Conservation (phyloP, 78 protist genomes). For the Dictyostelium purpureum region DNA sequence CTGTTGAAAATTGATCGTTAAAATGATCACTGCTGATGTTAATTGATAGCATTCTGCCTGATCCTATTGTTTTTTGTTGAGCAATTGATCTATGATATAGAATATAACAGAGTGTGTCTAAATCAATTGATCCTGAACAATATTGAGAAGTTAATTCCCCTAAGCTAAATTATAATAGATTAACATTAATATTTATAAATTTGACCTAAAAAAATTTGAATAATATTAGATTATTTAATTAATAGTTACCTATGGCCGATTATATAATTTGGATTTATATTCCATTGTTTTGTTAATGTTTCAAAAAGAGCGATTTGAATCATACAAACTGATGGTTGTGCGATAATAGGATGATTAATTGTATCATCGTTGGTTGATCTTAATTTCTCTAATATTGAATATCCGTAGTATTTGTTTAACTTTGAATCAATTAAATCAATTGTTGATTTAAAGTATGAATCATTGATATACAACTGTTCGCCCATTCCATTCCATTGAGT, state of each 20-base stretch:
- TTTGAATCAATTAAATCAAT: neutral
- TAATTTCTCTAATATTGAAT: neutral
- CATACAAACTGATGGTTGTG: slow-evolving; percentile 7
- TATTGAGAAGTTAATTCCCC: slow-evolving; percentile 43
- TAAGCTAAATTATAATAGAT: slow-evolving; percentile 5
- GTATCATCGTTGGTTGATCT: neutral
- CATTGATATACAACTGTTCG: neutral
- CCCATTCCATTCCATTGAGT: neutral
- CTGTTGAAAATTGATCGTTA: neutral
- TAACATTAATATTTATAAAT: neutral
- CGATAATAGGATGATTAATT: slow-evolving; percentile 5
- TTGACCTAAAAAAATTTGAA: neutral
- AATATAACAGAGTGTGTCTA: neutral
- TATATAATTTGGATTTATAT: neutral
- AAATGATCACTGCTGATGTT: neutral
- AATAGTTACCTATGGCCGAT: slow-evolving; percentile 35
- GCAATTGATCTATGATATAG: neutral
- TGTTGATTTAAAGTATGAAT: neutral
- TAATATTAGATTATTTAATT: too few relatives aligned
- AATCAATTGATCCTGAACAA: neutral
- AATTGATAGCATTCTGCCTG: slow-evolving; percentile 51
- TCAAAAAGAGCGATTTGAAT: neutral
- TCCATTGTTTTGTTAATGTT: neutral
- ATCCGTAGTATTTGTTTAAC: neutral
- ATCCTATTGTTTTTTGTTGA: slow-evolving; percentile 12